Percentiles rank a stretch among this genome's conserved stretches.
These are phyloP conservation scores for Trichoderma erinaceum DNA, from an alignment of 495 filamentous ascomycete genomes.

Conservation along the genomic window DNA sequence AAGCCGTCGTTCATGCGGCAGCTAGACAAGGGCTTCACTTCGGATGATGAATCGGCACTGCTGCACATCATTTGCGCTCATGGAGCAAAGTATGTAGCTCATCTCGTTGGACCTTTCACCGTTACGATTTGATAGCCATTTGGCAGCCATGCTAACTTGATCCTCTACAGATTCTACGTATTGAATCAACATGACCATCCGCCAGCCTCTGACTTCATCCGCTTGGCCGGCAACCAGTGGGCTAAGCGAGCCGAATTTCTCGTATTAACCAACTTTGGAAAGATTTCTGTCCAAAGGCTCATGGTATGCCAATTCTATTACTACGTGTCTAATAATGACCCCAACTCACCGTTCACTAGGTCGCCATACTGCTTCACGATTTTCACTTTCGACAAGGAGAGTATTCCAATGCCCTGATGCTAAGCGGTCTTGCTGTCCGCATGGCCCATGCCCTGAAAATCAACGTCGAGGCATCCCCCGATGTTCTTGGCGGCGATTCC, in stretches of 20 bases:
- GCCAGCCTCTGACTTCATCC: slow-evolving; percentile 20
- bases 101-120: background rate
- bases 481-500: slow-evolving; percentile 26
- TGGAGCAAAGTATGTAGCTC: slow-evolving; percentile 31
- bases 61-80: slow-evolving; percentile 33
- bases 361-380: slow-evolving; percentile 31
- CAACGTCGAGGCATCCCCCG: slow-evolving; percentile 33
- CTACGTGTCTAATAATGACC: background rate
- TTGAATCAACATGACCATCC: slow-evolving; percentile 5
- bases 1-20: slow-evolving; percentile 31
- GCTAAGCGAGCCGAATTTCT: slow-evolving; percentile 26
- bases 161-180: background rate
- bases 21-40: slow-evolving; percentile 24
- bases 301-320: slow-evolving; percentile 22
- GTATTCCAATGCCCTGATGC: slow-evolving; percentile 34
- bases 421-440: slow-evolving; percentile 32
- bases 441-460: slow-evolving; percentile 37
- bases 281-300: slow-evolving; percentile 31
- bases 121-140: background rate
- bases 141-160: background rate
- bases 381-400: slow-evolving; percentile 31
- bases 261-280: slow-evolving; percentile 29
- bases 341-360: slow-evolving; percentile 17
- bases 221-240: slow-evolving; percentile 28
- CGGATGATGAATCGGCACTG: slow-evolving; percentile 23